Evolutionary conservation across 805 yeast genomes (phyloP).

Genomic region (Ogataea haglerorum): DNA sequence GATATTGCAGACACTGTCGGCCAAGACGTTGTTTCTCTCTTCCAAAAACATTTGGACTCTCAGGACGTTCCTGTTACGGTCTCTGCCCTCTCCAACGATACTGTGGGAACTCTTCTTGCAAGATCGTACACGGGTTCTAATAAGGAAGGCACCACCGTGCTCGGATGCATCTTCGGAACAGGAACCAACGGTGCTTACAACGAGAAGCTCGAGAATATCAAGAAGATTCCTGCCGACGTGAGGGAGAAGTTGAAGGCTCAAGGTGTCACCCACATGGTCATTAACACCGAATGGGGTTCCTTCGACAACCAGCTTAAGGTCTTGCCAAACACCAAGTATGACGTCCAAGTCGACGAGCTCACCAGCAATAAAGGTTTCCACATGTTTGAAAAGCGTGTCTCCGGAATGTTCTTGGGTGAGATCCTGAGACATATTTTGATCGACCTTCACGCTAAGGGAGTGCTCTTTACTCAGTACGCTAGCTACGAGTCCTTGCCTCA

Average conservation of each 20-base stretch:
- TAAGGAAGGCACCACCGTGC: slow-evolving; percentile 68
- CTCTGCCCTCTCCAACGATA: slow-evolving; percentile 91
- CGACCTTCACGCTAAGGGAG: slow-evolving; percentile 59
- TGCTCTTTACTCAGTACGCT: slow-evolving; percentile 55
- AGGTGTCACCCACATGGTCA: slow-evolving; percentile 69
- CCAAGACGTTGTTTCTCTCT: slow-evolving; percentile 68
- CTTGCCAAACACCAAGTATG: slow-evolving; percentile 78
- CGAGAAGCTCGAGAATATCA: slow-evolving; percentile 71
- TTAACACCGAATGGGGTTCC: slow-evolving; percentile 98
- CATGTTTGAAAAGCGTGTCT: slow-evolving; percentile 86
- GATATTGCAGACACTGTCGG: slow-evolving; percentile 82
- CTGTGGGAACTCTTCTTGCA: slow-evolving; percentile 89
- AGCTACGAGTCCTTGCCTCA: slow-evolving; percentile 48
- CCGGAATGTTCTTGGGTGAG: slow-evolving; percentile 94
- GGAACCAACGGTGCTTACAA: slow-evolving; percentile 96
- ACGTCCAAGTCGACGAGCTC: slow-evolving; percentile 60
- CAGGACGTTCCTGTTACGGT: slow-evolving; percentile 62
- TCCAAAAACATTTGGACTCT: slow-evolving; percentile 66
- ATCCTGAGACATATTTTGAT: slow-evolving; percentile 69
- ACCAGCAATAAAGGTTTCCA: slow-evolving; percentile 86
- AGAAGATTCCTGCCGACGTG: slow-evolving; percentile 58
- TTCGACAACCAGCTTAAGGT: slow-evolving; percentile 79
- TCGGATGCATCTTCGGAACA: slow-evolving; percentile 94
- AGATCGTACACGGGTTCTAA: slow-evolving; percentile 73
- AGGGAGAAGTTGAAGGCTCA: slow-evolving; percentile 36